These are phyloP conservation scores for Pontederia paniculata DNA, from an alignment of 176 grass and related monocot species.

Conservation along the genomic window DNA sequence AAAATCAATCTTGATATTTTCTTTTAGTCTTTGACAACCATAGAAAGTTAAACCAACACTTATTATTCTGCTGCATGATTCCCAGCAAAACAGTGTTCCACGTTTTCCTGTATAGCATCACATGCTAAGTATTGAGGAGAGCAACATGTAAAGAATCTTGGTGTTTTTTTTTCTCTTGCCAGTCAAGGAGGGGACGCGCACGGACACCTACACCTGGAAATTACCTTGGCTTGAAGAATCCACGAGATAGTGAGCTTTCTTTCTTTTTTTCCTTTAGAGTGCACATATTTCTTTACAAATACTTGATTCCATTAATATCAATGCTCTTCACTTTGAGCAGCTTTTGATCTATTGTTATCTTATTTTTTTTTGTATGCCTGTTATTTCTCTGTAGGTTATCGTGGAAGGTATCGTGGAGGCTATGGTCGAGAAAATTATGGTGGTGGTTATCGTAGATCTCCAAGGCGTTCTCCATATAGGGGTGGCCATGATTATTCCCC, in stretches of 20 bases:
- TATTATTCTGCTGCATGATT: not conserved
- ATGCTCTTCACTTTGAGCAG: no score
- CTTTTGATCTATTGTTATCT: not conserved
- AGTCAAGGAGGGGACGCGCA: slow-evolving; percentile 64
- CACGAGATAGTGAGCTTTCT: slow-evolving; percentile 24
- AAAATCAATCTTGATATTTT: not conserved
- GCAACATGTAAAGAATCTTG: not conserved
- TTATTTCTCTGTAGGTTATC: slow-evolving; percentile 11
- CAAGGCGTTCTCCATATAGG: slow-evolving; percentile 28
- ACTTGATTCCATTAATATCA: no score
- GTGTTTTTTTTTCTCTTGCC: slow-evolving; percentile 2
- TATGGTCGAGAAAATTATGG: slow-evolving; percentile 58
- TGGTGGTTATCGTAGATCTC: slow-evolving; percentile 43
- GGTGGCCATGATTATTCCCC: slow-evolving; percentile 45
- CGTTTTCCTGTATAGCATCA: not conserved
- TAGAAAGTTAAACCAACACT: not conserved
- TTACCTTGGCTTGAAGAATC: slow-evolving; percentile 51
- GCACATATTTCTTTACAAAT: no score
- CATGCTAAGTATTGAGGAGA: not conserved
- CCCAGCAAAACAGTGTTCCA: not conserved
- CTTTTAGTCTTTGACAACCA: not conserved
- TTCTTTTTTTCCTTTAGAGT: not conserved
- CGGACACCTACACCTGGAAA: slow-evolving; percentile 71
- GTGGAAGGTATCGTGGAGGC: slow-evolving; percentile 43
- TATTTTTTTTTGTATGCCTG: not conserved